Base-by-base conservation (phyloP, 257 asterid species). In the Solanum bulbocastanum region DNA sequence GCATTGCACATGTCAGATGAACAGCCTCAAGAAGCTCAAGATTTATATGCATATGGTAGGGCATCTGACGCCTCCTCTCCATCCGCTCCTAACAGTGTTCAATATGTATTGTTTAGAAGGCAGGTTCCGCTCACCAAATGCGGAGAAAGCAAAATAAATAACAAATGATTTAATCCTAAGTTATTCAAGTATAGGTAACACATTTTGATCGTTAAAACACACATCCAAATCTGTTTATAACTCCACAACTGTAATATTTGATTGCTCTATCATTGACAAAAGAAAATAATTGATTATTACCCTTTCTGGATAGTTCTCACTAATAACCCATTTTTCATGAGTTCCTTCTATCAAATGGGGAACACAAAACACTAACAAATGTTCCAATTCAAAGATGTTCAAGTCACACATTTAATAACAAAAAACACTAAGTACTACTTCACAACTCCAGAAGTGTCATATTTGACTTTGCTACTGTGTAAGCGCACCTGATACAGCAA, bases 1-100 rank as follows among this genome's bases (percentile, higher is more conserved):
- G 90, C 99, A 97, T 97, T 36, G 98, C 98, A 88, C 98, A 93
- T 32, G 89, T 96, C 87, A 97, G 92, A 91, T 97, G 99, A 36
- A 96, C 98, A n/a, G 99, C 96, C 92, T 97, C 99, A 1, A 97
- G 98, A 88, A 97, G 98, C 93, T 97, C 99, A 10, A 97, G 98
- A 89, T 97, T 97, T 87, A 97, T 97, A 84, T 97, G 99, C 99
- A 96, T 95, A 84, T 97, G 99, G 88, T 97, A 97, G 11, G 99
- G 99, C 99, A 97, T 96, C 89, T 96, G 98, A 40, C 99, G 98
- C 94, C 99, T 93, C 89, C 98, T 93, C 92, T 97, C 99, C 89
- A 91, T 88, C 33, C 98, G 96, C 88, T 97, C 99, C 99, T 97
- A 92, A 58, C 87, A 62, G 87, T 33, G 88, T 82, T 52, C 25